Evolutionary conservation across 345 rosid genomes (phyloP).

Genomic region (Viola odorata): DNA sequence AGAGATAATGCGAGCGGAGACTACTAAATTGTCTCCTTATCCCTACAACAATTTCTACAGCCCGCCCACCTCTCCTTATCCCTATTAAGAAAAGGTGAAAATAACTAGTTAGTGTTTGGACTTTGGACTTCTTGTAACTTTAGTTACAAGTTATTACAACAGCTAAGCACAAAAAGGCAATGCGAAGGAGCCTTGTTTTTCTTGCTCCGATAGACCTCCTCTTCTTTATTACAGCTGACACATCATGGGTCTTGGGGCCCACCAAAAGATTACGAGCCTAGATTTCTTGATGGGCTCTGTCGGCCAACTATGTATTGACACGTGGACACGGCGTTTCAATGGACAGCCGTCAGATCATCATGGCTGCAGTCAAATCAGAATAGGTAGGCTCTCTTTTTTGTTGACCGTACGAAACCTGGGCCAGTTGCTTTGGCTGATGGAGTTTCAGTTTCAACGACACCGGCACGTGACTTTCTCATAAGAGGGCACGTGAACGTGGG

Average conservation of each 20-base stretch:
- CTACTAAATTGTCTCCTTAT: not conserved
- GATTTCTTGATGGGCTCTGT: not conserved
- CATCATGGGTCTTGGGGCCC: not conserved
- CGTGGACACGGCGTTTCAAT: not conserved
- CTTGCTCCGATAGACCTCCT: not conserved
- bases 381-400: not conserved
- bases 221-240: not conserved
- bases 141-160: too few relatives aligned
- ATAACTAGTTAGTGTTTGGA: not conserved
- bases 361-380: not conserved
- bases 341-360: not conserved
- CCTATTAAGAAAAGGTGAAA: not conserved
- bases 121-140: too few relatives aligned
- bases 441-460: too few relatives aligned
- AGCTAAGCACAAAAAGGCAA: too few relatives aligned
- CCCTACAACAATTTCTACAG: too few relatives aligned
- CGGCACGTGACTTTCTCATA: too few relatives aligned
- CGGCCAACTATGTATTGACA: not conserved
- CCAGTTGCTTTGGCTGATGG: not conserved
- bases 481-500: too few relatives aligned
- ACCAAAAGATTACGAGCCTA: not conserved
- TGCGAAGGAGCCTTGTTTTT: too few relatives aligned
- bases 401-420: not conserved
- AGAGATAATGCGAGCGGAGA: not conserved
- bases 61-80: too few relatives aligned